phyloP scores from a whole-genome alignment of 2,329 filamentous ascomycete species.

The Paecilomyces sp. region DNA sequence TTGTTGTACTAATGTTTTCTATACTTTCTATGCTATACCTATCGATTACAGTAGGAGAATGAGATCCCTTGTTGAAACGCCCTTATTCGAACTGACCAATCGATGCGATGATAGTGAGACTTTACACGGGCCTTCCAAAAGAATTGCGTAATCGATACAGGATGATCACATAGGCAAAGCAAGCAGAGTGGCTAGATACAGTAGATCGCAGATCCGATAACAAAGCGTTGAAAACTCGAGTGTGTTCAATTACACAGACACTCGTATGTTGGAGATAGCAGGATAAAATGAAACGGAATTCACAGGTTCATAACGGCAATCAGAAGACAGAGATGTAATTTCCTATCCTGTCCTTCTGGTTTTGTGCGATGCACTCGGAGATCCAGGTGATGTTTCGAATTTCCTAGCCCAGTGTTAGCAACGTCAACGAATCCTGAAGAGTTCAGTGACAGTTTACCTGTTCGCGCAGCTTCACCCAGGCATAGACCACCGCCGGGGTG shows the following conservation, averaged over 20 bases:
- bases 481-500: slow-evolving; percentile 88
- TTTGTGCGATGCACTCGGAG: slow-evolving; percentile 97
- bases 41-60: not conserved
- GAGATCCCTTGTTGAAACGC: not conserved
- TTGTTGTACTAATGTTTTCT: not conserved
- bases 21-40: not conserved
- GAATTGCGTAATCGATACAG: slow-evolving; percentile 24
- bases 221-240: not conserved
- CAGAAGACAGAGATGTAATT: slow-evolving; percentile 99
- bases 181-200: slow-evolving; percentile 3
- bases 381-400: slow-evolving; percentile 99
- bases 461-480: slow-evolving; percentile 95
- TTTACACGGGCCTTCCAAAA: slow-evolving; percentile 25
- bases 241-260: not conserved
- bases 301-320: slow-evolving; percentile 17
- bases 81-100: slow-evolving; percentile 11
- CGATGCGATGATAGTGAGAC: slow-evolving; percentile 7
- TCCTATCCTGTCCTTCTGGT: slow-evolving; percentile 96
- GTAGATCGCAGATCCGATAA: not conserved
- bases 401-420: slow-evolving; percentile 56
- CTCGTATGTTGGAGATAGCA: not conserved
- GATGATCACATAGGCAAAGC: slow-evolving; percentile 5
- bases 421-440: not conserved
- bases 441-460: slow-evolving; percentile 57
- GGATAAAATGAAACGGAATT: slow-evolving; percentile 4